Percentiles rank a stretch among this genome's conserved stretches.
These are phyloP conservation scores for Brassica incana DNA, from an alignment of 345 rosid species.

Conservation along the genomic window DNA sequence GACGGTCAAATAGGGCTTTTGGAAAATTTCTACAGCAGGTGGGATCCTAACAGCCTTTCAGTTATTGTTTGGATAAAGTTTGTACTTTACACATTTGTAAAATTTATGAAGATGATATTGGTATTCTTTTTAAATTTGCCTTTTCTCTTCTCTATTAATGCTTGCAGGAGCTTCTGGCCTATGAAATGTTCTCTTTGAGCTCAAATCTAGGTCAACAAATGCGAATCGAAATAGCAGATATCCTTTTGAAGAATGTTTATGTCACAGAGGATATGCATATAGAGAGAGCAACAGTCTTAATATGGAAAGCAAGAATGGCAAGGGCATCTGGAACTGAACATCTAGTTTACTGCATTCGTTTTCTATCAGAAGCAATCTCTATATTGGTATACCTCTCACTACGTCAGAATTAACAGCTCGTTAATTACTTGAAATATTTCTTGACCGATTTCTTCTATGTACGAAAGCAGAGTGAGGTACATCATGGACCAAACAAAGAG, in stretches of 20 bases:
- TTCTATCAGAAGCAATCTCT: conserved; percentile 72
- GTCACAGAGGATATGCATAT: conserved; percentile 37
- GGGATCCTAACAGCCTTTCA: conserved; percentile 28
- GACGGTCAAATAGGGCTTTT: conserved; percentile 45
- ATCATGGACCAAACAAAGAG: conserved; percentile 15
- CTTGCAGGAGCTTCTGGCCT: conserved; percentile 74
- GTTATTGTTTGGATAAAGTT: conserved; percentile 3
- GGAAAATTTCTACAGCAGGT: conserved; percentile 85
- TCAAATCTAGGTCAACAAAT: conserved; percentile 61
- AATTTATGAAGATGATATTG: conserved; percentile 19
- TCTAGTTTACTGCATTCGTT: conserved; percentile 53
- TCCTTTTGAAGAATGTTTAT: conserved; percentile 60
- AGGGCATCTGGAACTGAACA: conserved; percentile 56
- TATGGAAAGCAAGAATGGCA: conserved; percentile 60
- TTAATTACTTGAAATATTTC: conserved; percentile 9
- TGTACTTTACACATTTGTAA: conserved; percentile 21
- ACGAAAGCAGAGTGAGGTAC: conserved; percentile 43
- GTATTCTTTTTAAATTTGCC: neutral
- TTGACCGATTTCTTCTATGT: conserved; percentile 16
- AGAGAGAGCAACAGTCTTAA: conserved; percentile 61
- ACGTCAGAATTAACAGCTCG: conserved; percentile 3
- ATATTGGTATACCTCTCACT: conserved; percentile 45
- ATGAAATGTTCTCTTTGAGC: conserved; percentile 45
- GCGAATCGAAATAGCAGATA: conserved; percentile 52
- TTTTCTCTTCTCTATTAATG: conserved; percentile 24